A percentile compares a stretch with the other conserved stretches of the same genome.
Conservation (phyloP, 2,329 filamentous ascomycete species). For the Fusarium anthophilum region DNA sequence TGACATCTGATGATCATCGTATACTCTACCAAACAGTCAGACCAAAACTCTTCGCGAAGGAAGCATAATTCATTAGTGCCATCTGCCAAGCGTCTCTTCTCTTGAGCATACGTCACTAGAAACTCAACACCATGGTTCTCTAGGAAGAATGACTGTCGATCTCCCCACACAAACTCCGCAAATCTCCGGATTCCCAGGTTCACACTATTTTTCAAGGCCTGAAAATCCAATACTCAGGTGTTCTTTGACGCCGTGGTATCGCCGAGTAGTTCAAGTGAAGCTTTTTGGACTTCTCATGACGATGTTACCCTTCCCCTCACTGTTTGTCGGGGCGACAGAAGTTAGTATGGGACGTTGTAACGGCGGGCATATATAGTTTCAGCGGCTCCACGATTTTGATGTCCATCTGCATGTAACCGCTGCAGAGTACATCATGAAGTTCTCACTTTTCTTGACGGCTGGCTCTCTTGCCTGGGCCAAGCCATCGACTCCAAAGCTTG, state of each 20-base stretch:
- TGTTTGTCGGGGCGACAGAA: conserved; percentile 24
- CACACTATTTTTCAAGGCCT: background rate
- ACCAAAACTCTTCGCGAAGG: background rate
- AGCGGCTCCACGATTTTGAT: background rate
- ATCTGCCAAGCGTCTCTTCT: conserved; percentile 21
- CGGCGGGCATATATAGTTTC: conserved; percentile 21
- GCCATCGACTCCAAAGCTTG: conserved; percentile 31
- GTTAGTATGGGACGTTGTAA: background rate
- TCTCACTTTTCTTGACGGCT: conserved; percentile 20
- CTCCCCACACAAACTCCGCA: conserved; percentile 37
- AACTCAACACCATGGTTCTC: conserved; percentile 18
- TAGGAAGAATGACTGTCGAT: conserved; percentile 21
- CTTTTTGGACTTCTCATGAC: conserved; percentile 8
- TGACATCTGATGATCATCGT: background rate
- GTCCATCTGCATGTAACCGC: background rate
- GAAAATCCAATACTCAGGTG: background rate
- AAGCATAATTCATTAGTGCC: conserved; percentile 10
- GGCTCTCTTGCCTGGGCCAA: conserved; percentile 30
- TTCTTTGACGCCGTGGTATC: conserved; percentile 26
- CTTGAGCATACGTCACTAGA: conserved; percentile 23
- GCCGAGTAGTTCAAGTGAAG: conserved; percentile 12
- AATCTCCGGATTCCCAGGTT: conserved; percentile 30
- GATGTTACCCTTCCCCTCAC: conserved; percentile 25
- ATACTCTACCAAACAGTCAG: background rate
- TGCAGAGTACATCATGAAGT: conserved; percentile 19